These are phyloP conservation scores for Coemansia guatemalensis DNA, from an alignment of 192 early-diverging fungal species.

Conservation along the genomic window DNA sequence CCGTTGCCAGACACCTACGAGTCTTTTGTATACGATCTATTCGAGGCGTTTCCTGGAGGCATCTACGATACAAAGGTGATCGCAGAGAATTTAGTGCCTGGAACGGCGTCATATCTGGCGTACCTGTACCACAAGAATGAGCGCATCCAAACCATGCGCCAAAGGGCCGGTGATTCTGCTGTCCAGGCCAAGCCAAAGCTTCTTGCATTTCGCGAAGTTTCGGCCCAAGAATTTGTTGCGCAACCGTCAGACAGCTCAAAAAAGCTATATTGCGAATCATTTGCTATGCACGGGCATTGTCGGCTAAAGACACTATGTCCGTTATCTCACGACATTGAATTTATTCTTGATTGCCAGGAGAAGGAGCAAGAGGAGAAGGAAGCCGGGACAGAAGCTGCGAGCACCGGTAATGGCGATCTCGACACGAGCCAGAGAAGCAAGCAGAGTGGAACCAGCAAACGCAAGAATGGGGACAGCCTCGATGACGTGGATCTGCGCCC, in stretches of 20 bases:
- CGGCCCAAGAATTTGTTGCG: background rate
- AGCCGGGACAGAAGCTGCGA: background rate
- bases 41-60: conserved; percentile 82
- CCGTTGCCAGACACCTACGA: conserved; percentile 68
- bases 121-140: conserved; percentile 48
- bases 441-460: conserved; percentile 10
- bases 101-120: conserved; percentile 33
- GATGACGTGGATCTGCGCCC: conserved; percentile 7
- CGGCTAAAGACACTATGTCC: conserved; percentile 63
- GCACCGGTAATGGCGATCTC: conserved; percentile 8
- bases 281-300: conserved; percentile 86
- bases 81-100: conserved; percentile 47
- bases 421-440: background rate
- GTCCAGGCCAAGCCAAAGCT: conserved; percentile 22
- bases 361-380: conserved; percentile 7
- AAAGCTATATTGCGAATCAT: conserved; percentile 71
- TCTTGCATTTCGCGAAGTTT: background rate
- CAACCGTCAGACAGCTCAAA: background rate
- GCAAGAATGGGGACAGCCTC: conserved; percentile 1
- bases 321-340: conserved; percentile 80
- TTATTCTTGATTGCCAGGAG: conserved; percentile 76
- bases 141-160: conserved; percentile 28
- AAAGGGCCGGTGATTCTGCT: conserved; percentile 21
- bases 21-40: conserved; percentile 74
- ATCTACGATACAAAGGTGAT: conserved; percentile 93